Evolutionary conservation across 2,329 filamentous ascomycete genomes (phyloP), one percentile per base, ranked within the genome.

Genomic region (Pleomassaria siparia): DNA sequence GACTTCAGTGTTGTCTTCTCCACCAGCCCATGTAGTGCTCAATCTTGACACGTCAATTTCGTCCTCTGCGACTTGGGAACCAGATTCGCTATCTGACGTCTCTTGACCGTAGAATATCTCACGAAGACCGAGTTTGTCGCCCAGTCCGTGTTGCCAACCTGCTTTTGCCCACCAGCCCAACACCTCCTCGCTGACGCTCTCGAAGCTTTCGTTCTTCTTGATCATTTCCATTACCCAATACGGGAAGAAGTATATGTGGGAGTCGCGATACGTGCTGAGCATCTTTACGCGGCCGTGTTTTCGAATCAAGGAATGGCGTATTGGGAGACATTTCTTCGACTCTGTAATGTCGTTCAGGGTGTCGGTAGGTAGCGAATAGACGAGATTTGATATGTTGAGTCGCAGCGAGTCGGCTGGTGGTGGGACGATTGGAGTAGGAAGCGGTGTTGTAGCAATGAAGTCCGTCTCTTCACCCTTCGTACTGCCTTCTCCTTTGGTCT

Each of bases 91-190:
- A 30, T 72, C 73, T n/a, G 74, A 69, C 12, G 72, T 70, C 1
- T 72, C 63, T 43, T 67, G 67, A 48, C 66, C 75, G 12, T 80
- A 76, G 41, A 94, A 77, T 3, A 92, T 80, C 36, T 86, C 78
- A 41, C 81, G 75, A 43, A 96, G 74, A 1, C 85, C 82, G 7
- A 97, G 78, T 70, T 95, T 96, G 43, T 87, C 83, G 0, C 82
- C 83, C 2, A 96, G 76, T 0, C 89, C 88, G 2, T 81, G 77
- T 70, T 97, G 91, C 94, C 94, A 99, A 45, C 85, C 85, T 1
- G 92, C 85, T 69, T 97, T 97, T 26, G 91, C 89, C 91, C 91
- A 96, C 88, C 89, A 96, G 6, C 91, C 91, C 13, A 97, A 77
- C 5, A 96, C 84, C 63, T 97, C 92, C 69, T 97, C 92, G 25